A percentile compares a stretch with the other conserved stretches of the same genome.
phyloP scores from a whole-genome alignment of 345 rosid genomes.

The Lepidium didymum region DNA sequence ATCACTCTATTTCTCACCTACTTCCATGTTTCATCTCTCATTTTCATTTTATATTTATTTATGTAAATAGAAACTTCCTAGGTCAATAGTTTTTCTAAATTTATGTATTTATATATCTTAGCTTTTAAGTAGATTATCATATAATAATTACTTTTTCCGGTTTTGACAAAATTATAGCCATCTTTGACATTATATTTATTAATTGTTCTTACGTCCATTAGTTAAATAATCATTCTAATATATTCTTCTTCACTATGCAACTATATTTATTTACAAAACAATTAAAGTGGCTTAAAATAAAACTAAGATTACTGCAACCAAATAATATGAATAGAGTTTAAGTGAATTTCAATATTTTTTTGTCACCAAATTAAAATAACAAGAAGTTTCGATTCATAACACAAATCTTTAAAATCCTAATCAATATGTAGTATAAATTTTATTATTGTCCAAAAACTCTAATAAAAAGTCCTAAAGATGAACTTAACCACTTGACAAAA shows the following conservation, averaged over 20 bases:
- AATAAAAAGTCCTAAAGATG: no score
- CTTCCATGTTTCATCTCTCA: conserved; percentile 6
- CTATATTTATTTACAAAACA: not conserved
- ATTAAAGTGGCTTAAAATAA: not conserved
- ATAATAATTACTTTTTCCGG: not conserved
- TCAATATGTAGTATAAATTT: no score
- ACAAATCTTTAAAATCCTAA: no score
- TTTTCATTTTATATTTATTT: conserved; percentile 10
- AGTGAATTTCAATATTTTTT: no score
- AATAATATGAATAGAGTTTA: no score
- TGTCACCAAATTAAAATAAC: no score
- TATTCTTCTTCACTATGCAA: not conserved
- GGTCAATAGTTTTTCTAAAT: not conserved
- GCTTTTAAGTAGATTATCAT: not conserved
- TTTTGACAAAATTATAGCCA: conserved; percentile 13
- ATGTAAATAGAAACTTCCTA: conserved; percentile 19
- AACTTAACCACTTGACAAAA: no score
- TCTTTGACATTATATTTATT: conserved; percentile 6
- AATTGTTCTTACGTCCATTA: conserved; percentile 2
- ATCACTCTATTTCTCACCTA: conserved; percentile 23
- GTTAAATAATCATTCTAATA: not conserved
- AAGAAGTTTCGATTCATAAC: no score
- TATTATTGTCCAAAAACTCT: no score
- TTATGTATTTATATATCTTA: not conserved
- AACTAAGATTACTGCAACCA: not conserved